These are phyloP conservation scores for Breynia disticha DNA, from an alignment of 441 rosid genomes.

Conservation along the genomic window DNA sequence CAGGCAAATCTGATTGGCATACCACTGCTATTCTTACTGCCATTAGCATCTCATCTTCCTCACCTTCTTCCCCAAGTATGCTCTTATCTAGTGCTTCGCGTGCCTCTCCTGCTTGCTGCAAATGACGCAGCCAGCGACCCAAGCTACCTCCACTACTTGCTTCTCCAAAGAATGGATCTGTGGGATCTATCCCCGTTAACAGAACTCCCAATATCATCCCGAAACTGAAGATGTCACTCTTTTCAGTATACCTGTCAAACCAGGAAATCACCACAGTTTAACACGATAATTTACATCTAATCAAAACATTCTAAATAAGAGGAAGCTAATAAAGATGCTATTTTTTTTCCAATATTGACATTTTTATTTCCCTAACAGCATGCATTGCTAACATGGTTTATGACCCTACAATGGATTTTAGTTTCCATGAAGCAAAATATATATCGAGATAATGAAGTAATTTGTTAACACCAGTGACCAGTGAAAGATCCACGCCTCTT, in stretches of 20 bases:
- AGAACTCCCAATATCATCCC: conserved; percentile 87
- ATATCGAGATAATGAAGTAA: no score
- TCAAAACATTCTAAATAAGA: not conserved
- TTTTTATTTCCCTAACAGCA: no score
- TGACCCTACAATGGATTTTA: no score
- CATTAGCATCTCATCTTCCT: conserved; percentile 97
- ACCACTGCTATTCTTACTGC: conserved; percentile 76
- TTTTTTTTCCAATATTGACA: no score
- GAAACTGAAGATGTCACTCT: conserved; percentile 88
- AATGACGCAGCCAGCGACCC: conserved; percentile 76
- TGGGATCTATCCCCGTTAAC: conserved; percentile 76
- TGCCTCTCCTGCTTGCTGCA: conserved; percentile 84
- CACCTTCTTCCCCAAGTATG: conserved; percentile 77
- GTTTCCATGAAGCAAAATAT: no score
- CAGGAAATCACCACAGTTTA: conserved; percentile 13
- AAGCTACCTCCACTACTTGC: conserved; percentile 52
- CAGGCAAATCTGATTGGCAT: conserved; percentile 81
- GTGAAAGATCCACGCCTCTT: no score
- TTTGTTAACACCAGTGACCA: no score
- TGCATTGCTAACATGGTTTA: no score
- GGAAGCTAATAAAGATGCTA: no score
- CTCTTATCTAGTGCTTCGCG: conserved; percentile 76
- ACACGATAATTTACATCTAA: conserved; percentile 2
- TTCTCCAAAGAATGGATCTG: conserved; percentile 54
- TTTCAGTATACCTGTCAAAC: conserved; percentile 62